Conservation (phyloP, 2,329 filamentous ascomycete species). For the Neofusicoccum sp. region DNA sequence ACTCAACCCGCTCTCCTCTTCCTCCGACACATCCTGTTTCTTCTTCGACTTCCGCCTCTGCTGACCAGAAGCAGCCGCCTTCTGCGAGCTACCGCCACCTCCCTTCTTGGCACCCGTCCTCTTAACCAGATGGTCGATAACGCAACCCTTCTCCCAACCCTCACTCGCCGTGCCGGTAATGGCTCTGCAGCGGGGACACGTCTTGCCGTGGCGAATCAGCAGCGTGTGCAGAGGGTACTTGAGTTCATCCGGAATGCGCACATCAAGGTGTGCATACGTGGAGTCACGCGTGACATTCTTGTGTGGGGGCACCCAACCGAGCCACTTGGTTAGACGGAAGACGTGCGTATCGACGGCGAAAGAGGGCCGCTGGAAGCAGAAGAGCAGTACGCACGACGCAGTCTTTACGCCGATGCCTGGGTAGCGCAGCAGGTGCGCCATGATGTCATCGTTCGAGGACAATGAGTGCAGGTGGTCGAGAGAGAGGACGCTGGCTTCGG, state of each 20-base stretch:
- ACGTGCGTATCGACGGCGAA: slow-evolving; percentile 68
- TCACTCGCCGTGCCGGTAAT: slow-evolving; percentile 60
- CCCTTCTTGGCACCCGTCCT: slow-evolving; percentile 56
- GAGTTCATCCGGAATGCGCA: slow-evolving; percentile 58
- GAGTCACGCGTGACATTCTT: slow-evolving; percentile 48
- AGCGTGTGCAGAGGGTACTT: slow-evolving; percentile 64
- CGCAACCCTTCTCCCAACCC: slow-evolving; percentile 63
- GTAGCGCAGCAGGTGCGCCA: slow-evolving; percentile 57
- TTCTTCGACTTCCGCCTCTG: neutral
- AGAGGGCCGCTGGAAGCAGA: slow-evolving; percentile 61
- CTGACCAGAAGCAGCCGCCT: neutral
- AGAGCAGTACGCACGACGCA: slow-evolving; percentile 62
- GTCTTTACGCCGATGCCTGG: slow-evolving; percentile 67
- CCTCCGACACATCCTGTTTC: neutral
- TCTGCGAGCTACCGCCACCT: slow-evolving; percentile 19
- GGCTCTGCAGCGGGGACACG: slow-evolving; percentile 59
- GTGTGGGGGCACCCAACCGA: slow-evolving; percentile 58
- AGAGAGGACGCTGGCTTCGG: slow-evolving; percentile 61
- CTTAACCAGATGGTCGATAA: slow-evolving; percentile 62
- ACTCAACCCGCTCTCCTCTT: slow-evolving; percentile 11
- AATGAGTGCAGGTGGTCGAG: slow-evolving; percentile 59
- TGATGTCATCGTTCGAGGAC: slow-evolving; percentile 55
- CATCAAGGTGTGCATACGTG: slow-evolving; percentile 60
- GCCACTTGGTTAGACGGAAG: slow-evolving; percentile 61
- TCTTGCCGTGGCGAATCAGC: slow-evolving; percentile 62